A percentile compares a stretch with the other conserved stretches of the same genome.
These are phyloP conservation scores for Misopates orontium DNA, from an alignment of 257 asterid genomes.

Conservation along the genomic window DNA sequence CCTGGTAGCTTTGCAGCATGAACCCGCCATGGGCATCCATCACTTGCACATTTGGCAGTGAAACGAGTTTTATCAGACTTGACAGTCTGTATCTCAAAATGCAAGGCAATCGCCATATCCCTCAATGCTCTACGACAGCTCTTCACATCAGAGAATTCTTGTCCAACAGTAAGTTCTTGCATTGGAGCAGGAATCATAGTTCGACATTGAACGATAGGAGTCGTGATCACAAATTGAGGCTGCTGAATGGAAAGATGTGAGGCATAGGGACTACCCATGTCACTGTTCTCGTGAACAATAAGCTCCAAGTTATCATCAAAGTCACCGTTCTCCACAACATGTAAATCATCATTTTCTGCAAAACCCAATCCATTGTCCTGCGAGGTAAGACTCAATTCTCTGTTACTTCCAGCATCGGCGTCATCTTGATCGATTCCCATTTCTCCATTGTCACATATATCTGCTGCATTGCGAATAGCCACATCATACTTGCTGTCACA, in stretches of 20 bases:
- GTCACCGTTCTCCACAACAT: slow-evolving; percentile 36
- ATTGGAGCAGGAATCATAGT: slow-evolving; percentile 36
- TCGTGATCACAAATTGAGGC: slow-evolving; percentile 40
- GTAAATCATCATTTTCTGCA: slow-evolving; percentile 39
- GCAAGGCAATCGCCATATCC: slow-evolving; percentile 68
- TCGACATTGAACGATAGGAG: slow-evolving; percentile 55
- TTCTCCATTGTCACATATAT: slow-evolving; percentile 27
- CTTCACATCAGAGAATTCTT: slow-evolving; percentile 66
- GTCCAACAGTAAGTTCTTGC: slow-evolving; percentile 61
- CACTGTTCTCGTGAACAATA: slow-evolving; percentile 39
- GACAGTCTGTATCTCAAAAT: slow-evolving; percentile 73
- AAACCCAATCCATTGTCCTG: slow-evolving; percentile 36
- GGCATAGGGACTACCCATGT: slow-evolving; percentile 28
- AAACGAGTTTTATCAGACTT: slow-evolving; percentile 74
- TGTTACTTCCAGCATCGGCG: slow-evolving; percentile 25
- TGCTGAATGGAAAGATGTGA: slow-evolving; percentile 34
- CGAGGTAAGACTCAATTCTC: slow-evolving; percentile 36
- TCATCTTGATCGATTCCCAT: slow-evolving; percentile 34
- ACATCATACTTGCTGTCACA: slow-evolving; percentile 39
- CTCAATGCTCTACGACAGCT: slow-evolving; percentile 70
- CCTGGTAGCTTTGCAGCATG: slow-evolving; percentile 79
- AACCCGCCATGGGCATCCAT: slow-evolving; percentile 75
- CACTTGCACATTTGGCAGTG: slow-evolving; percentile 73
- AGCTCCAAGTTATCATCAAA: slow-evolving; percentile 43
- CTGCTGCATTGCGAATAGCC: slow-evolving; percentile 28